A percentile compares a stretch with the other conserved stretches of the same genome.
Conservation (phyloP, 305 asterid genomes). For the Fraxinus xanthoxyloides region DNA sequence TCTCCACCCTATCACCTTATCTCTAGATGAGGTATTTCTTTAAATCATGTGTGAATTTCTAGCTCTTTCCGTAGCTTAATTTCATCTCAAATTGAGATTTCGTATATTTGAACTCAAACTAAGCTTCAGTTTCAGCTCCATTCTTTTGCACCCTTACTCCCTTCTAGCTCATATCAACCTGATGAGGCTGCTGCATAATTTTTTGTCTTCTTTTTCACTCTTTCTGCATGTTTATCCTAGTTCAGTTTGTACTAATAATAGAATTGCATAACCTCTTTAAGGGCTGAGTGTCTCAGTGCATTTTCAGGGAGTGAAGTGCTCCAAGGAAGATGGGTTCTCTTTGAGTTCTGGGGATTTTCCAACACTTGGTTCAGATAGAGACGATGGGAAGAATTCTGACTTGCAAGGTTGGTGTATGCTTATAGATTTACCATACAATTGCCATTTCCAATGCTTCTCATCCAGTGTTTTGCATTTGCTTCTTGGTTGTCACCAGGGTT, state of each 20-base stretch:
- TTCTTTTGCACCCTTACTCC: not conserved
- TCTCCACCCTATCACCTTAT: not conserved
- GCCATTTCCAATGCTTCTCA: constrained; percentile 10
- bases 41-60: not conserved
- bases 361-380: constrained; percentile 78
- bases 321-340: constrained; percentile 80
- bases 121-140: not conserved
- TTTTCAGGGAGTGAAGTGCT: constrained; percentile 66
- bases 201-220: not conserved
- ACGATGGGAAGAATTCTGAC: constrained; percentile 51
- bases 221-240: not conserved
- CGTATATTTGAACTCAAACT: not conserved
- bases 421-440: constrained; percentile 7
- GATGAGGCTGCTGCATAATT: not conserved
- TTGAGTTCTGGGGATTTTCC: constrained; percentile 94
- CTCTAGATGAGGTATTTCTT: not conserved
- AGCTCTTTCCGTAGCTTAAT: not conserved
- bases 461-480: constrained; percentile 8
- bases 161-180: not conserved
- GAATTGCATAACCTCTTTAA: constrained; percentile 17
- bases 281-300: constrained; percentile 20
- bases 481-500: constrained; percentile 11
- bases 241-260: constrained; percentile 6
- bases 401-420: constrained; percentile 52
- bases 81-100: not conserved